Base-by-base conservation (phyloP, 768 basidiomycete species). In the Pulveroboletus sp. region DNA sequence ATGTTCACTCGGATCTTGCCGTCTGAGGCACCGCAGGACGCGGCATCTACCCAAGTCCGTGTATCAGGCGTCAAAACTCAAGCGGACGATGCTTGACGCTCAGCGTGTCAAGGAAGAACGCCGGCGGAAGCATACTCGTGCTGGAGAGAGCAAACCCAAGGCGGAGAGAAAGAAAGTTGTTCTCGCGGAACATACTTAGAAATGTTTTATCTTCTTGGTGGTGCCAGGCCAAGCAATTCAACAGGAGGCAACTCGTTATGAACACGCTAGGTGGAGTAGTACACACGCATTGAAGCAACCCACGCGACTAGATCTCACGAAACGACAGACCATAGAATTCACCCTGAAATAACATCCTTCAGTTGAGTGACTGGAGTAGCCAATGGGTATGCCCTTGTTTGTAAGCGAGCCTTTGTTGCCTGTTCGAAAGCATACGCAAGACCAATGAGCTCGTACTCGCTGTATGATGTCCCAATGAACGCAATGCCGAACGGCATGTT, bases 21-120 rank as follows among this genome's bases (percentile, higher is more conserved):
- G 43, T 45, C 55, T 51, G 32, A 43, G 27, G 33, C 21, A 42
- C 36, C 43, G 11, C 35, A 90, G 88, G 58, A 79, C 78, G 44
- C 81, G 93, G 21, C 89, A 93, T 71, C 69, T 97, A 18, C 95
- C 94, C 11, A 90, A 89, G 62, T 79, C 91, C n/a, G 88, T 98
- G 31, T 80, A 95, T 69, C 86, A 89, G 61, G 89, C 93, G 1
- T 73, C 80, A 36, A 82, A 86, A 63, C 85, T 96, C 73, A 94
- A 96, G 70, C 77, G 82, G 50, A 91, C 92, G 38, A 97, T 98
- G 94, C 67, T 95, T 63, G 93, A 93, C 28, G 85, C 93, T 4
- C 75, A 76, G 38, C 80, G 86, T 50, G 89, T 87, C 77, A 97
- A 96, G 72, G 93, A 99, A 61, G 94, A 97, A 65, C 80, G 93